These are phyloP conservation scores for Thymus quinquecostatus DNA, from an alignment of 257 asterid genomes.

Conservation along the genomic window DNA sequence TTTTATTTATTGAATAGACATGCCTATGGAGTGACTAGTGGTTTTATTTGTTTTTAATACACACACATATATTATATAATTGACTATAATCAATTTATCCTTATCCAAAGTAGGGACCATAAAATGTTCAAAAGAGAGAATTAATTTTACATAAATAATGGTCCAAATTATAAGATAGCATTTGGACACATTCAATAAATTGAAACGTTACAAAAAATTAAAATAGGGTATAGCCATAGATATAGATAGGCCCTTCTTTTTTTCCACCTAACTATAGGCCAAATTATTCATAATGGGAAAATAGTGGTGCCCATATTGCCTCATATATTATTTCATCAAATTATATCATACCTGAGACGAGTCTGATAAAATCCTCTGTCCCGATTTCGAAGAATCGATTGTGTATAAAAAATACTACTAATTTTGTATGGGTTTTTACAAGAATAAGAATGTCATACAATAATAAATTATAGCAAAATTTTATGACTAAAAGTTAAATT, in stretches of 20 bases:
- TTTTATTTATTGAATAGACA: too few species aligned
- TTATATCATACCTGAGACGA: too few species aligned
- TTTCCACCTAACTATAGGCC: neutral
- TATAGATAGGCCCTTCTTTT: too few species aligned
- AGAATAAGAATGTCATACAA: too few species aligned
- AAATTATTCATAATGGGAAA: conserved; percentile 6
- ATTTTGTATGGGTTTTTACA: too few species aligned
- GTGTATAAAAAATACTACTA: too few species aligned
- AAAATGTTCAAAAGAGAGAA: neutral
- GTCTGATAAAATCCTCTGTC: too few species aligned
- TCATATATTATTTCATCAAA: conserved; percentile 17
- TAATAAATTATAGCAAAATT: too few species aligned
- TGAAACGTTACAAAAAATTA: neutral
- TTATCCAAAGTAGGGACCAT: conserved; percentile 31
- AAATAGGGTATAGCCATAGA: neutral
- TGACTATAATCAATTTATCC: conserved; percentile 5
- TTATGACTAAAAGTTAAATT: too few species aligned
- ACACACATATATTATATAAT: neutral
- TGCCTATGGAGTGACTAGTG: too few species aligned
- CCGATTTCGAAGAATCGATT: too few species aligned
- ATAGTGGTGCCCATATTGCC: neutral
- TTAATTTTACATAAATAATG: neutral
- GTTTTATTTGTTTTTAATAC: too few species aligned
- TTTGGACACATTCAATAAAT: conserved; percentile 14
- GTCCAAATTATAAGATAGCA: conserved; percentile 24